These are phyloP conservation scores for Leccinum boreale DNA, from an alignment of 768 basidiomycete genomes.

Conservation along the genomic window DNA sequence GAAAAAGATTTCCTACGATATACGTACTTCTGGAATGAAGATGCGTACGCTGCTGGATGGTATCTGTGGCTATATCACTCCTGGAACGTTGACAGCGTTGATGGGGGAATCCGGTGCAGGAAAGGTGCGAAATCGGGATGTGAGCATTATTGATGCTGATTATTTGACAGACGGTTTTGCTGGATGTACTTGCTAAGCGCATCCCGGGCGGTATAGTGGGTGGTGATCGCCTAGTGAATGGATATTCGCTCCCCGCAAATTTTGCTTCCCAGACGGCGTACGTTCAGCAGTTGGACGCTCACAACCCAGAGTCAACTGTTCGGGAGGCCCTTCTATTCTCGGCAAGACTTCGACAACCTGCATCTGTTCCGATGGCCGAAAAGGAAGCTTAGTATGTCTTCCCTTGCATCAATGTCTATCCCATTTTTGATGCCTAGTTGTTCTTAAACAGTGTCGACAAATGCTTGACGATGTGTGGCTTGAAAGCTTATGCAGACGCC, in stretches of 20 bases:
- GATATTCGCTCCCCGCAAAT: conserved; percentile 48
- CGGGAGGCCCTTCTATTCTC: conserved; percentile 80
- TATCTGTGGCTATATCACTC: conserved; percentile 47
- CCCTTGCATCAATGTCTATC: neutral
- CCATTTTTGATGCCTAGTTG: neutral
- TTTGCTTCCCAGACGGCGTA: conserved; percentile 58
- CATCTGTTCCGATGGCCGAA: conserved; percentile 57
- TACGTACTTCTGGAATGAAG: conserved; percentile 36
- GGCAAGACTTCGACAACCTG: conserved; percentile 74
- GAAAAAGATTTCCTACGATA: conserved; percentile 65
- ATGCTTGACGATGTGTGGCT: conserved; percentile 62
- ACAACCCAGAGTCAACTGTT: conserved; percentile 72
- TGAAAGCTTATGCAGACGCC: conserved; percentile 59
- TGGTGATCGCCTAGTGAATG: conserved; percentile 55
- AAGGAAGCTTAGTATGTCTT: conserved; percentile 73
- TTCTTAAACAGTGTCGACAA: conserved; percentile 42
- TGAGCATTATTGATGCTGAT: neutral
- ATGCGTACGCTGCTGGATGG: conserved; percentile 45
- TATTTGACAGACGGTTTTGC: conserved; percentile 47
- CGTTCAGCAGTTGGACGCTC: conserved; percentile 76
- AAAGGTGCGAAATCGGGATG: conserved; percentile 14
- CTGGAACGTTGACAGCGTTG: conserved; percentile 51
- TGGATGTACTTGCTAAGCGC: conserved; percentile 55
- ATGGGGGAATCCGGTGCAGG: conserved; percentile 44
- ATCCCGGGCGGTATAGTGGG: conserved; percentile 43